Evolutionary conservation across 2,329 filamentous ascomycete species (phyloP).

Genomic region (Colletotrichum falcatum): DNA sequence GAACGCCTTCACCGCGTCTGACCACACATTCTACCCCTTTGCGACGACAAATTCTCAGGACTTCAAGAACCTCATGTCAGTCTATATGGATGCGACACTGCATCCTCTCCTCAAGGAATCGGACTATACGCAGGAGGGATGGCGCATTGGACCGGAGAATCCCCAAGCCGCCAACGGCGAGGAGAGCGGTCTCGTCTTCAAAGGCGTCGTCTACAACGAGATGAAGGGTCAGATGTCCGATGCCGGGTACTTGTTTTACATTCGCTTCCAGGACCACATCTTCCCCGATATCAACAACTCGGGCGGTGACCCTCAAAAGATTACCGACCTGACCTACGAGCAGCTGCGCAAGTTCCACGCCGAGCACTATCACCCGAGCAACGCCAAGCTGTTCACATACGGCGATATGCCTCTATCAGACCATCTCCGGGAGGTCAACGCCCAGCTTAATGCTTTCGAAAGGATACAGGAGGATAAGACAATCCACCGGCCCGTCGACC

Average conservation of each 20-base stretch:
- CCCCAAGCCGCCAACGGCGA: conserved; percentile 68
- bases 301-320: conserved; percentile 94
- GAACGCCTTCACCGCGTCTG: conserved; percentile 97
- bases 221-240: conserved; percentile 99
- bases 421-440: conserved; percentile 83
- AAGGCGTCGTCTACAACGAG: conserved; percentile 98
- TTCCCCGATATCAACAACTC: conserved; percentile 97
- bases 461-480: conserved; percentile 76
- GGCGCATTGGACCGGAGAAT: conserved; percentile 95
- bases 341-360: conserved; percentile 90
- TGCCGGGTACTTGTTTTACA: conserved; percentile 95
- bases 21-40: conserved; percentile 98
- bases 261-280: conserved; percentile 93
- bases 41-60: conserved; percentile 96
- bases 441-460: conserved; percentile 79
- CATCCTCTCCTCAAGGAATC: conserved; percentile 89
- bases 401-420: conserved; percentile 89
- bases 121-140: conserved; percentile 96
- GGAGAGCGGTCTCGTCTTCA: conserved; percentile 85
- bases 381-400: conserved; percentile 95
- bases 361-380: conserved; percentile 96
- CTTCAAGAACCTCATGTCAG: conserved; percentile 94
- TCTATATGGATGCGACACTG: conserved; percentile 95
- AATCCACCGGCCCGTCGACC: conserved; percentile 80
- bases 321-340: conserved; percentile 93